phyloP scores from a whole-genome alignment of 2,329 filamentous ascomycete genomes.

The Thermomyces lanuginosus region DNA sequence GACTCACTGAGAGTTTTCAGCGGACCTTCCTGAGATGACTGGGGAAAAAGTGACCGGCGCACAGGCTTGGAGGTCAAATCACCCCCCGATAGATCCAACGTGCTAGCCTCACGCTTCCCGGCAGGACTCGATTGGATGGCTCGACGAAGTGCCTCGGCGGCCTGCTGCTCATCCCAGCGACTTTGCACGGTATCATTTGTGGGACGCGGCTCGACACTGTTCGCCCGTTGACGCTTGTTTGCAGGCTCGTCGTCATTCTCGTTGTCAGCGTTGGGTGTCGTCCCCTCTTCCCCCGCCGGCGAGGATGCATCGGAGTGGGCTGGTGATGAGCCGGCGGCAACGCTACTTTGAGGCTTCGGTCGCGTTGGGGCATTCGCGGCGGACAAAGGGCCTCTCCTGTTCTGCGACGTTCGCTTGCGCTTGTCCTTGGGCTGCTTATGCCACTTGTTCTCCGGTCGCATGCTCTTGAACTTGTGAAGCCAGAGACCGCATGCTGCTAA shows the following conservation, averaged over 20 bases:
- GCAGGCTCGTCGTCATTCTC: slow-evolving; percentile 21
- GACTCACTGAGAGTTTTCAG: slow-evolving; percentile 23
- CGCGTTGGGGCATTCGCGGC: slow-evolving; percentile 17
- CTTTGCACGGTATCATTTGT: slow-evolving; percentile 17
- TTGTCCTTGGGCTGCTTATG: slow-evolving; percentile 41
- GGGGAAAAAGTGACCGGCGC: slow-evolving; percentile 29
- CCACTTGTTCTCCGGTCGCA: slow-evolving; percentile 75
- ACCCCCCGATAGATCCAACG: slow-evolving; percentile 29
- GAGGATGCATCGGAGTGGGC: slow-evolving; percentile 23
- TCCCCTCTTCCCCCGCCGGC: slow-evolving; percentile 19
- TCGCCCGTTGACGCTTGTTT: slow-evolving; percentile 30
- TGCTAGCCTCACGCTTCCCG: slow-evolving; percentile 32
- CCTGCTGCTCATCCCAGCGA: slow-evolving; percentile 23
- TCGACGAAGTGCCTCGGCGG: slow-evolving; percentile 33
- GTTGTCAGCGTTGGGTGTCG: slow-evolving; percentile 19
- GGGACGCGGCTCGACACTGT: slow-evolving; percentile 30
- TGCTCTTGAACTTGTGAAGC: slow-evolving; percentile 73
- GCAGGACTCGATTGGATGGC: slow-evolving; percentile 48
- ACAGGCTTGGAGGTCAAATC: slow-evolving; percentile 41
- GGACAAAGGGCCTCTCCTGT: slow-evolving; percentile 20
- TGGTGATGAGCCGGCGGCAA: slow-evolving; percentile 23
- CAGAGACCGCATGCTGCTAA: slow-evolving; percentile 68
- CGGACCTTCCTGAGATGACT: slow-evolving; percentile 19
- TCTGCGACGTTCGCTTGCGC: slow-evolving; percentile 23
- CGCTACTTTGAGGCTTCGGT: slow-evolving; percentile 14